Percentiles rank a stretch among this genome's conserved stretches.
phyloP scores from a whole-genome alignment of 2,329 filamentous ascomycete genomes.

The Alternaria novae-zelandiae region DNA sequence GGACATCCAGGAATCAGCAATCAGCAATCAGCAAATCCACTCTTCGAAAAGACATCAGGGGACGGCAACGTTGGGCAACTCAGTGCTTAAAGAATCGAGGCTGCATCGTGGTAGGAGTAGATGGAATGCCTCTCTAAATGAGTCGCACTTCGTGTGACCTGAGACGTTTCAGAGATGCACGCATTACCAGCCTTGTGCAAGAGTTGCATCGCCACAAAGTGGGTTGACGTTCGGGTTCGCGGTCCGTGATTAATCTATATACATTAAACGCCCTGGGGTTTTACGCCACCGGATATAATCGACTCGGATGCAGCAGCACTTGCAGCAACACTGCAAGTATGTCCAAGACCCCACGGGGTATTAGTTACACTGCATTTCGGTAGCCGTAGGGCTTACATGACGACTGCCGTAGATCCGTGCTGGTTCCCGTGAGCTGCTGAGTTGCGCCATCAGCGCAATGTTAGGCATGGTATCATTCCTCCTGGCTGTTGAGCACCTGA shows the following conservation, averaged over 20 bases:
- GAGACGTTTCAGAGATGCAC: constrained; percentile 1
- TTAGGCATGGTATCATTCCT: not conserved
- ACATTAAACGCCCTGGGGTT: constrained; percentile 10
- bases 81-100: not conserved
- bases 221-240: constrained; percentile 13
- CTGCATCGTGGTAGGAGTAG: not conserved
- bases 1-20: not conserved
- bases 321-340: not conserved
- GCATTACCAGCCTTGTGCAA: not conserved
- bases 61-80: not conserved
- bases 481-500: not conserved
- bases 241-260: constrained; percentile 21
- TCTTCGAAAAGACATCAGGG: not conserved
- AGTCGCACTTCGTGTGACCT: not conserved
- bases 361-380: constrained; percentile 8
- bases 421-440: not conserved
- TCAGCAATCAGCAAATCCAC: not conserved
- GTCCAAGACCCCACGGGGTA: not conserved
- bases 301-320: not conserved
- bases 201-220: not conserved
- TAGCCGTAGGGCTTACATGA: not conserved
- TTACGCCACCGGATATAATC: constrained; percentile 7
- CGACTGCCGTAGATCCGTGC: constrained; percentile 1
- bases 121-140: not conserved
- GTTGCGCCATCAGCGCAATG: not conserved